A percentile compares a stretch with the other conserved stretches of the same genome.
These are phyloP conservation scores for Centella asiatica DNA, from an alignment of 129 eudicot genomes.

Conservation along the genomic window DNA sequence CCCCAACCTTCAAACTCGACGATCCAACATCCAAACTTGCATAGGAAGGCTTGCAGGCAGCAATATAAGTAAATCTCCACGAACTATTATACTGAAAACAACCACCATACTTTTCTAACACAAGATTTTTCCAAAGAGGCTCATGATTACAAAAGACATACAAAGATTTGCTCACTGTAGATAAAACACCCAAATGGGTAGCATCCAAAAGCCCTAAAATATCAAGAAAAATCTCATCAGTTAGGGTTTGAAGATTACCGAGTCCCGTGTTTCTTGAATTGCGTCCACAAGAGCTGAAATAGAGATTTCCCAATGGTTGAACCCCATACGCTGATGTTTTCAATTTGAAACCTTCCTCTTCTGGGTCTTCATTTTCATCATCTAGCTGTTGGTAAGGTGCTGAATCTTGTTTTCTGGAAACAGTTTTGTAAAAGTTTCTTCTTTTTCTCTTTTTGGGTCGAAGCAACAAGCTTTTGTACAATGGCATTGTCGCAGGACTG, in stretches of 20 bases:
- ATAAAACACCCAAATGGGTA: slow-evolving; percentile 60
- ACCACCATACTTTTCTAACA: slow-evolving; percentile 47
- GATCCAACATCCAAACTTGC: slow-evolving; percentile 26
- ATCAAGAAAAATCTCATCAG: slow-evolving; percentile 91
- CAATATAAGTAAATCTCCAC: slow-evolving; percentile 66
- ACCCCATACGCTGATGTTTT: slow-evolving; percentile 63
- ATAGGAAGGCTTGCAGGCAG: slow-evolving; percentile 26
- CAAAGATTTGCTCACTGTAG: slow-evolving; percentile 78
- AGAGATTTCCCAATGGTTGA: slow-evolving; percentile 85
- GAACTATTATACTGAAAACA: slow-evolving; percentile 66
- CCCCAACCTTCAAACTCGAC: slow-evolving; percentile 53
- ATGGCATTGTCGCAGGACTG: slow-evolving; percentile 19
- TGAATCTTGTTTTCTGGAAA: neutral
- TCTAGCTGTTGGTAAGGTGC: slow-evolving; percentile 1
- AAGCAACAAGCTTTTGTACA: slow-evolving; percentile 20
- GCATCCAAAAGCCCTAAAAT: slow-evolving; percentile 67
- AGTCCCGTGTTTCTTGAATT: slow-evolving; percentile 89
- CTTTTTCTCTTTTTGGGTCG: slow-evolving; percentile 16
- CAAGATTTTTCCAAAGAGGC: slow-evolving; percentile 97
- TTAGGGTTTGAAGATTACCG: slow-evolving; percentile 65
- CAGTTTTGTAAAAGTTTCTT: neutral
- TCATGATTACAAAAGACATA: slow-evolving; percentile 80
- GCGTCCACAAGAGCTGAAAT: slow-evolving; percentile 40
- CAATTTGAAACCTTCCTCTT: slow-evolving; percentile 60
- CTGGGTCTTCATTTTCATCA: slow-evolving; percentile 1